phyloP scores from a whole-genome alignment of 2,329 filamentous ascomycete genomes.

The Talaromyces sp. region DNA sequence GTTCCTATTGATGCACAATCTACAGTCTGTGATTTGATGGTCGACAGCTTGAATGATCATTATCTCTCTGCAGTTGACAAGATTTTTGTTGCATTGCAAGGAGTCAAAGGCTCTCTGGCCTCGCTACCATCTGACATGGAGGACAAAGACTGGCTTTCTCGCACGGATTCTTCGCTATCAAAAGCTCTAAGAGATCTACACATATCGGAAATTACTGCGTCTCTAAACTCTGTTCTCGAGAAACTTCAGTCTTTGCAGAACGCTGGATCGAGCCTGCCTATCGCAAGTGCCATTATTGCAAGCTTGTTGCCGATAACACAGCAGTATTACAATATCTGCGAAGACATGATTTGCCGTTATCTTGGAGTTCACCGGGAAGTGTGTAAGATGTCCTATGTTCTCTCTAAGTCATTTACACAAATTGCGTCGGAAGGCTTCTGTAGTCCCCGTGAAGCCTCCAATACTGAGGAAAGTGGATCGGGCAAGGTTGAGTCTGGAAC shows the following conservation, averaged over 20 bases:
- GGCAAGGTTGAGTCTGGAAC: slow-evolving; percentile 88
- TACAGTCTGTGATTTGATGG: slow-evolving; percentile 23
- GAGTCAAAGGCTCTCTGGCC: slow-evolving; percentile 57
- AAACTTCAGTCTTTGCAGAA: slow-evolving; percentile 47
- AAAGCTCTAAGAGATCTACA: slow-evolving; percentile 59
- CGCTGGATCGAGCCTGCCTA: slow-evolving; percentile 40
- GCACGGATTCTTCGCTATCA: slow-evolving; percentile 53
- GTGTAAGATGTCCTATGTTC: slow-evolving; percentile 69
- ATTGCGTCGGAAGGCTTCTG: slow-evolving; percentile 87
- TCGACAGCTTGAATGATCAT: slow-evolving; percentile 53
- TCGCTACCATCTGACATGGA: slow-evolving; percentile 59
- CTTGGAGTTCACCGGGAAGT: slow-evolving; percentile 65
- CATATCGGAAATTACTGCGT: slow-evolving; percentile 52
- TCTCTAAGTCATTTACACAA: slow-evolving; percentile 74
- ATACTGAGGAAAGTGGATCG: slow-evolving; percentile 60
- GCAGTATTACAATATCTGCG: slow-evolving; percentile 66
- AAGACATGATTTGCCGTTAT: slow-evolving; percentile 57
- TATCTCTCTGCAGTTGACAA: slow-evolving; percentile 68
- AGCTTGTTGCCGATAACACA: slow-evolving; percentile 67
- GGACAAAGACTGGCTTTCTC: slow-evolving; percentile 61
- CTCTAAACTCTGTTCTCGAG: slow-evolving; percentile 45
- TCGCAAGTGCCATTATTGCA: slow-evolving; percentile 58
- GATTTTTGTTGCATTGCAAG: slow-evolving; percentile 76
- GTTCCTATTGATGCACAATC: slow-evolving; percentile 17
- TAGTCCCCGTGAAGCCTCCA: slow-evolving; percentile 76